These are phyloP conservation scores for Trametes coccinea DNA, from an alignment of 768 basidiomycete genomes.

Conservation along the genomic window DNA sequence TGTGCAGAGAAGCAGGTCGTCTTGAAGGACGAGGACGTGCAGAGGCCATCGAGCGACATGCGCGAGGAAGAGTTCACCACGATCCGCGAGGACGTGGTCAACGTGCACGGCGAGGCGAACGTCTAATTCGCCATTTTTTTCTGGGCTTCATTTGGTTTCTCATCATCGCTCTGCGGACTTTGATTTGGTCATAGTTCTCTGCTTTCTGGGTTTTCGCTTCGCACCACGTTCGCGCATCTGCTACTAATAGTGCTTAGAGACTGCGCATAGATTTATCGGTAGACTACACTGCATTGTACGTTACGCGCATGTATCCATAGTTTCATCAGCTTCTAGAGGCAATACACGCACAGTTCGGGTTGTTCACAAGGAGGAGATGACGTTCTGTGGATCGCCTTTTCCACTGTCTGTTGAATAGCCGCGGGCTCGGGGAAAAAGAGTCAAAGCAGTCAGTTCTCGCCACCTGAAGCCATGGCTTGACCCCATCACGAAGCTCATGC, in stretches of 20 bases:
- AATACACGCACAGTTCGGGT: no score
- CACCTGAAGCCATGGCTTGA: no score
- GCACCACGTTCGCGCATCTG: neutral
- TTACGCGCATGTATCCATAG: constrained; percentile 3
- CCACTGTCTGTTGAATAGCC: no score
- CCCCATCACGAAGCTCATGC: no score
- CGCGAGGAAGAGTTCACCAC: neutral
- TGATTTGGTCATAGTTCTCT: neutral
- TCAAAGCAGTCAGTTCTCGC: no score
- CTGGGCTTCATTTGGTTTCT: neutral
- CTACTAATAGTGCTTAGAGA: neutral
- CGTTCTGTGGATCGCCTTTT: no score
- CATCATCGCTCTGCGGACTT: neutral
- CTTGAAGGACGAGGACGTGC: constrained; percentile 4
- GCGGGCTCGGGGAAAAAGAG: no score
- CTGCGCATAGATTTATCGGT: neutral
- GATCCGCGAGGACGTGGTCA: neutral
- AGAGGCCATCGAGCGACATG: neutral
- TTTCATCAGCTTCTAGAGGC: neutral
- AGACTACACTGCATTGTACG: neutral
- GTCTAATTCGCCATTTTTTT: neutral
- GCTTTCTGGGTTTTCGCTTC: neutral
- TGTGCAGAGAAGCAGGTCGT: constrained; percentile 8
- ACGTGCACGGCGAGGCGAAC: neutral
- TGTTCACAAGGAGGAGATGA: neutral